A percentile compares a stretch with the other conserved stretches of the same genome.
Evolutionary conservation across 2,329 filamentous ascomycete genomes (phyloP).

Genomic region (Colletotrichum limetticola): DNA sequence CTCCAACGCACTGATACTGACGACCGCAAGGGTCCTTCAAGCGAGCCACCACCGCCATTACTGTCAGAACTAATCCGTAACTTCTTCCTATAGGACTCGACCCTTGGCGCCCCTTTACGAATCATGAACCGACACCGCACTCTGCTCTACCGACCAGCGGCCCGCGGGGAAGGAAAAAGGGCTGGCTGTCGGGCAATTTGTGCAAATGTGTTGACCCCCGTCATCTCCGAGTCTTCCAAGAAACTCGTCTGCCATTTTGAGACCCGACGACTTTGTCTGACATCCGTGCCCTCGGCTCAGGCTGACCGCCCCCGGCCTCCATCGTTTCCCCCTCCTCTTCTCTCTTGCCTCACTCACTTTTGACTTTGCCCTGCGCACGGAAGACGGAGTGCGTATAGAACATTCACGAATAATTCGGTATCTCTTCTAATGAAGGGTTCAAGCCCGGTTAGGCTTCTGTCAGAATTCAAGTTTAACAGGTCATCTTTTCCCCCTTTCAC

Average conservation of each 20-base stretch:
- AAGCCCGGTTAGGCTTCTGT: neutral
- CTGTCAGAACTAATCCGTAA: neutral
- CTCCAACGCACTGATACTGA: neutral
- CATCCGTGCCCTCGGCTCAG: slow-evolving; percentile 10
- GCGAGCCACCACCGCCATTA: neutral
- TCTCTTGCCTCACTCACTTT: neutral
- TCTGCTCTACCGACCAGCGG: neutral
- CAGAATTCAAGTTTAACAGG: neutral
- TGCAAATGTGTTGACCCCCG: no score
- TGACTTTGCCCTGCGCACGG: neutral
- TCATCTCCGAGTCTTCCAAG: neutral
- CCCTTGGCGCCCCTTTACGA: neutral
- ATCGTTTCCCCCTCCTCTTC: neutral
- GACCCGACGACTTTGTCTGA: neutral
- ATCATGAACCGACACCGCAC: neutral
- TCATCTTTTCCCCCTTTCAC: neutral
- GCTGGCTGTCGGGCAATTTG: neutral
- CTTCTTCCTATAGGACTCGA: neutral
- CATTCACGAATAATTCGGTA: no score
- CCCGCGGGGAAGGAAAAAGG: neutral
- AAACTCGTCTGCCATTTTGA: neutral
- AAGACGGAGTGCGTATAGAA: no score
- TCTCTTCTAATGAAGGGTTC: neutral
- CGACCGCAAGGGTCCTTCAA: neutral
- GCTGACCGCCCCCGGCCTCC: neutral